Evolutionary conservation across 768 basidiomycete species (phyloP).

Genomic region (Leccinum disarticulatum): DNA sequence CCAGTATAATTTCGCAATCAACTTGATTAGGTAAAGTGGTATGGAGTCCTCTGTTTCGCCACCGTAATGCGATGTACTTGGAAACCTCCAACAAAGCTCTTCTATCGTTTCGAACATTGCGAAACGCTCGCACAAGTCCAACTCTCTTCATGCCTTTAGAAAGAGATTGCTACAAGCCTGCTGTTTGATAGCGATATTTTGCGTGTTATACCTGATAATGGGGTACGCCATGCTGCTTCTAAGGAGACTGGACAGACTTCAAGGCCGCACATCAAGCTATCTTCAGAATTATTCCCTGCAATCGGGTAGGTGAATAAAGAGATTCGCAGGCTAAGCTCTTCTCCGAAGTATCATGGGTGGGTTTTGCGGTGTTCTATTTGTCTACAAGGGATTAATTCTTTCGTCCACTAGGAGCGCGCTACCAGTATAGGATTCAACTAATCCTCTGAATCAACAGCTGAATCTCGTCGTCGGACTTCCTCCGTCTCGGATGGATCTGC

Average conservation of each 20-base stretch:
- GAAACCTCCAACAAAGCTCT: slow-evolving; percentile 18
- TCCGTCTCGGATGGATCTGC: not conserved
- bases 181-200: slow-evolving; percentile 18
- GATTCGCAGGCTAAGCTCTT: slow-evolving; percentile 1
- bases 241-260: not conserved
- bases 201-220: slow-evolving; percentile 17
- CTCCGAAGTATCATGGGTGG: slow-evolving; percentile 5
- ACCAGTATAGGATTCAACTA: not conserved
- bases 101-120: slow-evolving; percentile 13
- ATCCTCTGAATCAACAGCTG: not conserved
- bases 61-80: slow-evolving; percentile 21
- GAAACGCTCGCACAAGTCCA: slow-evolving; percentile 2
- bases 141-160: slow-evolving; percentile 1
- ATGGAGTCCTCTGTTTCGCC: slow-evolving; percentile 33
- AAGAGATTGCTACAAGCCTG: not conserved
- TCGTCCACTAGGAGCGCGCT: not conserved
- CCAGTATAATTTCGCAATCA: not conserved
- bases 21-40: slow-evolving; percentile 20
- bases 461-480: not conserved
- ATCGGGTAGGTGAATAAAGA: not conserved
- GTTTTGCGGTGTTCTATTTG: not conserved
- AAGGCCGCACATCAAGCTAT: not conserved
- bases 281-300: not conserved
- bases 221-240: not conserved
- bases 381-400: slow-evolving; percentile 1